These are phyloP conservation scores for Fraxinus latifolia DNA, from an alignment of 305 asterid genomes.

Conservation along the genomic window DNA sequence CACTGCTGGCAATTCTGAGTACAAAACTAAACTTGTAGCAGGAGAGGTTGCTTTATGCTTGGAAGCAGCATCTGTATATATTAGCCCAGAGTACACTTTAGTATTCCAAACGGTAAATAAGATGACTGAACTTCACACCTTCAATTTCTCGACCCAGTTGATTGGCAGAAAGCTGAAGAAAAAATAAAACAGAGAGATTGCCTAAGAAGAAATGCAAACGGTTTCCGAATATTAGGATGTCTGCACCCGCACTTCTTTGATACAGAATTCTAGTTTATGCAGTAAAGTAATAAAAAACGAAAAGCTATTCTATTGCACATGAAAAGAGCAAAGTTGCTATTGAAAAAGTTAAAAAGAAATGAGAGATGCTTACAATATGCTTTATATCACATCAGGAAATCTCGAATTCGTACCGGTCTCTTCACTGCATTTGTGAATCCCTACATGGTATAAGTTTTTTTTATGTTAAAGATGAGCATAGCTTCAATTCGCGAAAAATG, in stretches of 20 bases:
- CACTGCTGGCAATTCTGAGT: not conserved
- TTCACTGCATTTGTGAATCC: conserved; percentile 95
- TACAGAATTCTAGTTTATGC: not conserved
- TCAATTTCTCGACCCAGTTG: not conserved
- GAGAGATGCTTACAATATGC: not conserved
- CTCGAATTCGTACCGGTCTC: conserved; percentile 81
- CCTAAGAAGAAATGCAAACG: not conserved
- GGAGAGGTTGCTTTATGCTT: not conserved
- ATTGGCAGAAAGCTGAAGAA: not conserved
- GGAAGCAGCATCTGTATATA: not conserved
- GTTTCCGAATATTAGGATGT: not conserved
- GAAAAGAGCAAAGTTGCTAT: not conserved
- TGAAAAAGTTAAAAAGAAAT: not conserved
- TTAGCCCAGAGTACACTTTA: not conserved
- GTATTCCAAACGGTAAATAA: not conserved
- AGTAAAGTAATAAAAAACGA: not conserved
- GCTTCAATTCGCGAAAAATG: not conserved
- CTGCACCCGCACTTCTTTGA: not conserved
- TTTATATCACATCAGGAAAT: conserved; percentile 54
- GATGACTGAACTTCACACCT: not conserved
- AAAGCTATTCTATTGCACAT: not conserved
- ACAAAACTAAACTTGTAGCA: not conserved
- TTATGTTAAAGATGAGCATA: not conserved
- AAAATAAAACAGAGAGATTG: not conserved
- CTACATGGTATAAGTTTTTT: conserved; percentile 35